Conservation (phyloP, 768 basidiomycete genomes). For the Tylopilus cervinicoccineus region DNA sequence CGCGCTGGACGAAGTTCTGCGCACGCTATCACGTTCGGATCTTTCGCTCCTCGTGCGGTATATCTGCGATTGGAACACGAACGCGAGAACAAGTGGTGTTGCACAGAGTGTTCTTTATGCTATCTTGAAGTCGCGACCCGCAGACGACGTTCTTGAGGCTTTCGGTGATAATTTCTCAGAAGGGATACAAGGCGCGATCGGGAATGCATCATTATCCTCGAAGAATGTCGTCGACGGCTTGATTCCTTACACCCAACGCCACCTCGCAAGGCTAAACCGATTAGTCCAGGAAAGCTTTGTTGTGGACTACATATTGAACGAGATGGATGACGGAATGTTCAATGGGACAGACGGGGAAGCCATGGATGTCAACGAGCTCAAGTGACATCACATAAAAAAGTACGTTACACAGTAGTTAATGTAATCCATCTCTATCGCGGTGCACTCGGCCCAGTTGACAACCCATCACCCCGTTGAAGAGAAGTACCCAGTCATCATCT, state of each 20-base stretch:
- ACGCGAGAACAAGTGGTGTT: slow-evolving; percentile 77
- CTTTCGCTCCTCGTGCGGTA: slow-evolving; percentile 79
- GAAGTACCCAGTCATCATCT: slow-evolving; percentile 59
- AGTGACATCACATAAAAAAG: slow-evolving; percentile 12
- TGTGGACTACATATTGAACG: slow-evolving; percentile 82
- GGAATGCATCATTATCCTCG: slow-evolving; percentile 32
- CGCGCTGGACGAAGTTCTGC: slow-evolving; percentile 80
- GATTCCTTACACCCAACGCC: slow-evolving; percentile 93
- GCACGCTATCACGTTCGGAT: slow-evolving; percentile 65
- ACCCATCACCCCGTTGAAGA: slow-evolving; percentile 72
- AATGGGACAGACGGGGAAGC: slow-evolving; percentile 41
- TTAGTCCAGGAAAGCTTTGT: slow-evolving; percentile 94
- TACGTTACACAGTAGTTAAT: slow-evolving; percentile 3
- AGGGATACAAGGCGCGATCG: slow-evolving; percentile 12
- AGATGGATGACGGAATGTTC: slow-evolving; percentile 83
- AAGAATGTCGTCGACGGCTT: slow-evolving; percentile 81
- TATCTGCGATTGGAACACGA: slow-evolving; percentile 92
- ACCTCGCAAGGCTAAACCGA: slow-evolving; percentile 79
- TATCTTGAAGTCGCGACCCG: slow-evolving; percentile 69
- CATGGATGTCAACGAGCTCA: slow-evolving; percentile 39
- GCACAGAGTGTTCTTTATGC: slow-evolving; percentile 85
- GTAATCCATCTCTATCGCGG: slow-evolving; percentile 1
- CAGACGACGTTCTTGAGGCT: slow-evolving; percentile 68
- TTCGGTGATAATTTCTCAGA: slow-evolving; percentile 38
- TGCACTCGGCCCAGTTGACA: slow-evolving; percentile 50